These are phyloP conservation scores for Diplotaxis tenuifolia DNA, from an alignment of 345 rosid genomes.

Conservation along the genomic window DNA sequence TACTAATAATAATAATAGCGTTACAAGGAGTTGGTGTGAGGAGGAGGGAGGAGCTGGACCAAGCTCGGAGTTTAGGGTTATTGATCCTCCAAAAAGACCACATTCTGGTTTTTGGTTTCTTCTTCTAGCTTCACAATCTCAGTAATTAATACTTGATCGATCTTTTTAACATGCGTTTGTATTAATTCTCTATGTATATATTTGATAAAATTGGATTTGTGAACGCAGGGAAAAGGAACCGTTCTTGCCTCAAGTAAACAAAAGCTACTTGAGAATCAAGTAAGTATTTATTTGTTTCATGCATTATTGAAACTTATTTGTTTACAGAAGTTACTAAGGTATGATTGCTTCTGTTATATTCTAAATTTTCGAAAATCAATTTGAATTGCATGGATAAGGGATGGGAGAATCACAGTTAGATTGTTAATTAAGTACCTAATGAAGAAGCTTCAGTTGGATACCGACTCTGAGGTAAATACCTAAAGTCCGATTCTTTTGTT, in stretches of 20 bases:
- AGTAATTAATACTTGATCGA: conserved; percentile 45
- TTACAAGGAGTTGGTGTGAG: conserved; percentile 1
- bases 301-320: background rate
- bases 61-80: conserved; percentile 61
- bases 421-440: conserved; percentile 84
- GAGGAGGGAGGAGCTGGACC: conserved; percentile 48
- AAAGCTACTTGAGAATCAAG: conserved; percentile 99
- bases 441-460: conserved; percentile 81
- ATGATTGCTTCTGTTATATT: conserved; percentile 18
- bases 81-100: conserved; percentile 74
- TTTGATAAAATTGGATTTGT: conserved; percentile 15
- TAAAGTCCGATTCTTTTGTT: conserved; percentile 1
- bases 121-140: conserved; percentile 81
- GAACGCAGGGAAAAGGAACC: conserved; percentile 79
- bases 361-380: background rate
- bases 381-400: conserved; percentile 50
- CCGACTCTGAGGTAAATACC: conserved; percentile 83
- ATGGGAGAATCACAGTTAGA: conserved; percentile 90
- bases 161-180: background rate
- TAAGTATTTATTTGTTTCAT: conserved; percentile 34
- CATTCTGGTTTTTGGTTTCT: conserved; percentile 93
- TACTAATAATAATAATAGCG: conserved; percentile 3
- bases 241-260: conserved; percentile 86
- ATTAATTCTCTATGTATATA: background rate
- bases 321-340: conserved; percentile 4